These are phyloP conservation scores for Trifolium fragiferum DNA, from an alignment of 306 rosid genomes.

Conservation along the genomic window DNA sequence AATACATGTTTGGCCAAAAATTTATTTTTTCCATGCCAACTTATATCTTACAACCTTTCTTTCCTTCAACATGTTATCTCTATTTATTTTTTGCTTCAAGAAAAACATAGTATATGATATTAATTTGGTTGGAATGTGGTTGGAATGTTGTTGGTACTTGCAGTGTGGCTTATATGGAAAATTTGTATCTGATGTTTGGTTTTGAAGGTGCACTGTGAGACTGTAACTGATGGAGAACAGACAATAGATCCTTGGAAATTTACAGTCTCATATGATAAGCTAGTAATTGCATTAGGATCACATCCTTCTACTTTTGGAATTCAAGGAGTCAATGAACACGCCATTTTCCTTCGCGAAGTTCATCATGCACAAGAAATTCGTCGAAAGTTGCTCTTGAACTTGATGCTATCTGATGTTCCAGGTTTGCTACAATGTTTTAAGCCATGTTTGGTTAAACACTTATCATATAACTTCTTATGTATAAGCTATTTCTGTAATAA, in stretches of 20 bases:
- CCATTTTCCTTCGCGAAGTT: conserved; percentile 92
- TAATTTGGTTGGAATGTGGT: background rate
- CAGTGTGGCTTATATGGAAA: conserved; percentile 19
- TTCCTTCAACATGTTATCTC: background rate
- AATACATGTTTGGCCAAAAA: background rate
- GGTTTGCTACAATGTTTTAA: conserved; percentile 48
- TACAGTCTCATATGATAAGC: conserved; percentile 78
- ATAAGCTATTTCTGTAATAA: background rate
- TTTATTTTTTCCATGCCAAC: background rate
- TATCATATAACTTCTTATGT: background rate
- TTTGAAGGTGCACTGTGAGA: conserved; percentile 87
- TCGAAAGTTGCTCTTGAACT: conserved; percentile 81
- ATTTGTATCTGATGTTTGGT: conserved; percentile 32
- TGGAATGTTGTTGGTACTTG: conserved; percentile 13
- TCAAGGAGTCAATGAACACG: conserved; percentile 82
- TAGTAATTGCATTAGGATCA: conserved; percentile 86
- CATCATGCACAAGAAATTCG: conserved; percentile 97
- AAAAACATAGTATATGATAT: conserved; percentile 1
- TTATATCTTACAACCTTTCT: background rate
- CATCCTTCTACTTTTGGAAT: conserved; percentile 89
- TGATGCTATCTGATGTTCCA: conserved; percentile 91
- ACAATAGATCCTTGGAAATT: conserved; percentile 80
- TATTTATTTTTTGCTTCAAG: background rate
- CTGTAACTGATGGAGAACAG: conserved; percentile 66
- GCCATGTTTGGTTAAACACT: background rate